These are phyloP conservation scores for Podila clonocystis DNA, from an alignment of 192 early-diverging fungal genomes.

Conservation along the genomic window DNA sequence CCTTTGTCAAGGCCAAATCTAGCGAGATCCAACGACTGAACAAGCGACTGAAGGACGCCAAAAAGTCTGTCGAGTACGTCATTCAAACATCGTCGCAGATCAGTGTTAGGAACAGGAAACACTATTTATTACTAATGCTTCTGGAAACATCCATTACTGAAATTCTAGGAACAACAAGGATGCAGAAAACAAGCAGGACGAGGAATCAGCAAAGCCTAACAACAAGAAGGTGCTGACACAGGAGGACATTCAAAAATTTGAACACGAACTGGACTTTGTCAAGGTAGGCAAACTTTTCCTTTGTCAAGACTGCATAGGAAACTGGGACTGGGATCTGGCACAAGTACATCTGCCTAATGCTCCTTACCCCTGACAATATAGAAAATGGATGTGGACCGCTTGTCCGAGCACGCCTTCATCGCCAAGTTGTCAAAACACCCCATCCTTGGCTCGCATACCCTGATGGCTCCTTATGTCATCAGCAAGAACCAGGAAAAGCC, in stretches of 20 bases:
- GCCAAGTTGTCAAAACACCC: slow-evolving; percentile 39
- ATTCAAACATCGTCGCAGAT: not conserved
- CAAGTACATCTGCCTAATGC: not conserved
- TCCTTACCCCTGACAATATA: not conserved
- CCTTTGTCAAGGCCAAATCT: slow-evolving; percentile 37
- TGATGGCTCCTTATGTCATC: slow-evolving; percentile 36
- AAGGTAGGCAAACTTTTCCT: slow-evolving; percentile 10
- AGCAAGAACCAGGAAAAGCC: slow-evolving; percentile 8
- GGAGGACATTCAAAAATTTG: slow-evolving; percentile 41
- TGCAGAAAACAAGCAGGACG: not conserved
- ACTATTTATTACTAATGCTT: not conserved
- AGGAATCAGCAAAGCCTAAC: slow-evolving; percentile 20
- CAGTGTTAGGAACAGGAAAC: not conserved
- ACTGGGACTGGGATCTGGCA: not conserved
- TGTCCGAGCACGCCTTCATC: slow-evolving; percentile 36
- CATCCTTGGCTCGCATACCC: slow-evolving; percentile 31
- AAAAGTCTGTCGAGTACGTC: slow-evolving; percentile 36
- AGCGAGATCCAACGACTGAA: slow-evolving; percentile 35
- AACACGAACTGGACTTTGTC: slow-evolving; percentile 33
- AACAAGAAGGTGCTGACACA: slow-evolving; percentile 31
- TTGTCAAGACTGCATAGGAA: not conserved
- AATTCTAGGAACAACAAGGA: not conserved
- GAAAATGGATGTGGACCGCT: slow-evolving; percentile 43
- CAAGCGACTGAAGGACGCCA: slow-evolving; percentile 32
- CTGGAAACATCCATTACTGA: not conserved